Evolutionary conservation across 441 rosid genomes (phyloP).

Genomic region (Capsella rubella): DNA sequence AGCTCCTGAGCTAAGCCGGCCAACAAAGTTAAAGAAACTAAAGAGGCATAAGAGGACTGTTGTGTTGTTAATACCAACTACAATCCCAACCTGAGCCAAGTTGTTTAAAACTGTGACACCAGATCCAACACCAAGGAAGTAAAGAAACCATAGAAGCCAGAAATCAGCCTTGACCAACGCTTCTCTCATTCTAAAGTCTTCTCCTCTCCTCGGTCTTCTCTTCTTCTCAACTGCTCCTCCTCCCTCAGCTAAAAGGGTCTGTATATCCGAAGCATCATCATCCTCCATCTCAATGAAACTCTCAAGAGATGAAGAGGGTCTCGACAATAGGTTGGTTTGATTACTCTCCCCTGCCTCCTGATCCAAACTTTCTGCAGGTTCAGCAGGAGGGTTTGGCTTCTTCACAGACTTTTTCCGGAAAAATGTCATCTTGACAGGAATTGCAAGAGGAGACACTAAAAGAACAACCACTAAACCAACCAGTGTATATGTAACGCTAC

Average conservation of each 20-base stretch:
- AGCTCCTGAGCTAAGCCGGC: conserved; percentile 76
- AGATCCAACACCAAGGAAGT: conserved; percentile 84
- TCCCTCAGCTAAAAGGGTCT: conserved; percentile 73
- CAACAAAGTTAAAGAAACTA: conserved; percentile 83
- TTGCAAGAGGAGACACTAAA: conserved; percentile 76
- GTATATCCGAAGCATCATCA: conserved; percentile 55
- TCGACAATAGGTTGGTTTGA: conserved; percentile 56
- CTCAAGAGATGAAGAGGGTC: conserved; percentile 68
- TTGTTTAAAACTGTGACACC: conserved; percentile 88
- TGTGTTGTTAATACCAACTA: conserved; percentile 63
- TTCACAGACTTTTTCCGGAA: conserved; percentile 49
- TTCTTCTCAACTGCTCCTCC: conserved; percentile 78
- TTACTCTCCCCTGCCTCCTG: conserved; percentile 46
- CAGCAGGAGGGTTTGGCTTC: conserved; percentile 47
- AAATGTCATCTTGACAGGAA: conserved; percentile 88
- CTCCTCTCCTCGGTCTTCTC: conserved; percentile 79
- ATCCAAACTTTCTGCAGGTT: conserved; percentile 41
- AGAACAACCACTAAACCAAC: conserved; percentile 60
- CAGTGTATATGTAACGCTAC: conserved; percentile 51
- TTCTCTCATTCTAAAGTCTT: conserved; percentile 71
- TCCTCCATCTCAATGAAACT: conserved; percentile 57
- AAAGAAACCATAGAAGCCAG: conserved; percentile 86
- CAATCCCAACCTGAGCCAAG: conserved; percentile 83
- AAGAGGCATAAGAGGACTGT: conserved; percentile 66
- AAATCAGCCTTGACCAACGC: conserved; percentile 81